These are phyloP conservation scores for Rhodotorula mucilaginosa DNA, from an alignment of 1,284 basidiomycete genomes.

Conservation along the genomic window DNA sequence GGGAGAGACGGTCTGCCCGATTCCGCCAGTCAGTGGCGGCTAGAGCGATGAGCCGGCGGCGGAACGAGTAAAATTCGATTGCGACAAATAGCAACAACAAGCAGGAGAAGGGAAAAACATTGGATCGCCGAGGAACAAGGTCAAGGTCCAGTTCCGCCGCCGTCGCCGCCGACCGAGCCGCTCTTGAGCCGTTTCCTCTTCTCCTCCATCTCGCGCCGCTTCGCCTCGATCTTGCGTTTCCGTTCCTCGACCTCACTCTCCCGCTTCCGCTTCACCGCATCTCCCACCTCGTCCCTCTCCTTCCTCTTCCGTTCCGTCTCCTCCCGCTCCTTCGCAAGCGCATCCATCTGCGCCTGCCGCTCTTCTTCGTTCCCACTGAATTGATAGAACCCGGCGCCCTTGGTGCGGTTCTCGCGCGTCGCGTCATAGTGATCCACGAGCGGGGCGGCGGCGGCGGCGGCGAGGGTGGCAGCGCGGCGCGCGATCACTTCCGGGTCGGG, in stretches of 20 bases:
- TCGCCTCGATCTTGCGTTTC: slow-evolving; percentile 70
- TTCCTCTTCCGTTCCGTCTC: slow-evolving; percentile 69
- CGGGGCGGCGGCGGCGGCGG: slow-evolving; percentile 49
- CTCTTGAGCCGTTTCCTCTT: slow-evolving; percentile 24
- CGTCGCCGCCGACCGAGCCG: neutral
- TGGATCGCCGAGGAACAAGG: neutral
- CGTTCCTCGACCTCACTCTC: slow-evolving; percentile 76
- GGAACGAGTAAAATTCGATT: neutral
- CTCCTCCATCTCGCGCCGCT: slow-evolving; percentile 63
- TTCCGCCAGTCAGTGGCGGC: slow-evolving; percentile 77
- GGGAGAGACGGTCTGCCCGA: slow-evolving; percentile 74
- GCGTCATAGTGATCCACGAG: slow-evolving; percentile 79
- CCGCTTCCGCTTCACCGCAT: slow-evolving; percentile 65
- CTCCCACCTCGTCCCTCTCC: slow-evolving; percentile 61
- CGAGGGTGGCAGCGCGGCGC: slow-evolving; percentile 41
- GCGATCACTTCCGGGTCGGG: slow-evolving; percentile 65
- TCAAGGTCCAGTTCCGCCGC: neutral
- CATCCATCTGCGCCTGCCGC: slow-evolving; percentile 72
- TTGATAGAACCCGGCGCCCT: slow-evolving; percentile 84
- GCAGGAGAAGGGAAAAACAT: neutral
- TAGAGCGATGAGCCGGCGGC: slow-evolving; percentile 45
- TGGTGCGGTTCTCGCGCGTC: slow-evolving; percentile 73
- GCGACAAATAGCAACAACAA: slow-evolving; percentile 12
- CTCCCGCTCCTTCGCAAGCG: slow-evolving; percentile 61
- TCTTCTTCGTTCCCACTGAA: slow-evolving; percentile 78